Conservation (phyloP, 768 basidiomycete genomes). For the Arthromyces matolae region DNA sequence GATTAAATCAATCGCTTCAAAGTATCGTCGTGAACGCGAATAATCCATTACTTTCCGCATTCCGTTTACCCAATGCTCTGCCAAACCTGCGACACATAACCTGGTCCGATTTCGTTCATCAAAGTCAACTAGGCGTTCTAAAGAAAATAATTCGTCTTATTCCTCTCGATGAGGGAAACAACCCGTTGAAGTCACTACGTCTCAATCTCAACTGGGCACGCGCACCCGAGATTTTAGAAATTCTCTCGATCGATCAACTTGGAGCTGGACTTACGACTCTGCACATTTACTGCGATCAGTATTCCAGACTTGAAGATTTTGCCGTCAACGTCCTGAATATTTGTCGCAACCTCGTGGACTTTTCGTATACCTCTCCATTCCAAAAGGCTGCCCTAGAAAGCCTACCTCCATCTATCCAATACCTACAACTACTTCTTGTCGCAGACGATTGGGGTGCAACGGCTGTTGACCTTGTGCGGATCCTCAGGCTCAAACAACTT, state of each 20-base stretch:
- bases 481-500: neutral
- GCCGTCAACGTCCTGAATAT: neutral
- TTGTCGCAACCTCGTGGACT: neutral
- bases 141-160: neutral
- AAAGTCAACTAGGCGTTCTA: neutral
- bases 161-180: neutral
- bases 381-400: neutral
- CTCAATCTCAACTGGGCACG: neutral
- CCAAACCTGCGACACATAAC: neutral
- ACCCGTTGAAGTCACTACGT: neutral
- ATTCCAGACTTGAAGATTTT: neutral
- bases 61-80: neutral
- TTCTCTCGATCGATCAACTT: neutral
- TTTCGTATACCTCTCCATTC: neutral
- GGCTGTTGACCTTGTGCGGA: neutral
- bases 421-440: neutral
- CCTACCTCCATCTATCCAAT: neutral
- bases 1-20: neutral
- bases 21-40: neutral
- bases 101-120: neutral
- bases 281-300: neutral
- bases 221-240: neutral
- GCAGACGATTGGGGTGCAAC: neutral
- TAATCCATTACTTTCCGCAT: neutral
- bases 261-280: neutral